Percentiles rank a stretch among this genome's conserved stretches.
These are phyloP conservation scores for Coriaria nepalensis DNA, from an alignment of 306 rosid genomes.

Conservation along the genomic window DNA sequence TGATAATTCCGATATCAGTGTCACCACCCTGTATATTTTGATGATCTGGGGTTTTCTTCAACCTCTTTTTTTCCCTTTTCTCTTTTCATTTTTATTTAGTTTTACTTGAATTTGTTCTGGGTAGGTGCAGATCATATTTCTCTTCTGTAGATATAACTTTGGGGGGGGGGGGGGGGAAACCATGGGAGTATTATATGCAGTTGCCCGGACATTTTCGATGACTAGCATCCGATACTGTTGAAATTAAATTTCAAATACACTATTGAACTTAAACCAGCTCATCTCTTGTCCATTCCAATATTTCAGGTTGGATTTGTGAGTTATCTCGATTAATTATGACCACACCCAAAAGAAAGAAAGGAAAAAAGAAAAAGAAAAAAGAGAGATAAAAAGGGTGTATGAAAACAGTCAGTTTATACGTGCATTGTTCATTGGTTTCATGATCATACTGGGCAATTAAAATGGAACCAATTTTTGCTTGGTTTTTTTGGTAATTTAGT, in stretches of 20 bases:
- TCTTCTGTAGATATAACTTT: constrained; percentile 25
- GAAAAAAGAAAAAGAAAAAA: background rate
- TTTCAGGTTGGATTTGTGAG: constrained; percentile 11
- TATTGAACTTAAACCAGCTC: constrained; percentile 16
- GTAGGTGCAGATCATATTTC: constrained; percentile 22
- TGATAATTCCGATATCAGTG: constrained; percentile 30
- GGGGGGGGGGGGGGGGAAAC: too few relatives aligned
- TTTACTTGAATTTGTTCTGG: constrained; percentile 22
- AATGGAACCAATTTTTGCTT: too few relatives aligned
- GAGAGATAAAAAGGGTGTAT: too few relatives aligned
- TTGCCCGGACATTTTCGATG: constrained; percentile 19
- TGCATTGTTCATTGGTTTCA: too few relatives aligned
- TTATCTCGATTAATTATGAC: background rate
- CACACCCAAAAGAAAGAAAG: background rate
- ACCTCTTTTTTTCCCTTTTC: constrained; percentile 11
- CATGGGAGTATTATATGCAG: constrained; percentile 8
- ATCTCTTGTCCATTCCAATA: constrained; percentile 4
- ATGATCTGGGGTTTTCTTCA: constrained; percentile 14
- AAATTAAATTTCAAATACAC: constrained; percentile 8
- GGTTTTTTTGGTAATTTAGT: too few relatives aligned
- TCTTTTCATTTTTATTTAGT: too few relatives aligned
- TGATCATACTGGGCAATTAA: too few relatives aligned
- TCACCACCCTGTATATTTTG: constrained; percentile 13
- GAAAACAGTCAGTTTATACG: too few relatives aligned
- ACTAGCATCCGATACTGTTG: constrained; percentile 21